A percentile compares a stretch with the other conserved stretches of the same genome.
These are phyloP conservation scores for Paecilomyces sp. DNA, from an alignment of 2,329 filamentous ascomycete species.

Conservation along the genomic window DNA sequence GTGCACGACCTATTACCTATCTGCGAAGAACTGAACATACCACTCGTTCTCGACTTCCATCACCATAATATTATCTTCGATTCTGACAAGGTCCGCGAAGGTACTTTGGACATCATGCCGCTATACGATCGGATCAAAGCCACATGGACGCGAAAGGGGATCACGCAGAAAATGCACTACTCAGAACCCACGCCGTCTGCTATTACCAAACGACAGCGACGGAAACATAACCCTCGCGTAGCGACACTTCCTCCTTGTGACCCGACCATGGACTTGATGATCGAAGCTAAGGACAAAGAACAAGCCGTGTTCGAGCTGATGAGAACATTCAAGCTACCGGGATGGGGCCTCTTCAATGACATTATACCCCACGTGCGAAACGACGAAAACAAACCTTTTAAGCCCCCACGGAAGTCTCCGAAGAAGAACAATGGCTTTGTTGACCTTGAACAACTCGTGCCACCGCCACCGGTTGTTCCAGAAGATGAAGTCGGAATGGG, in stretches of 20 bases:
- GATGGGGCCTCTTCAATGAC: constrained; percentile 67
- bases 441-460: constrained; percentile 37
- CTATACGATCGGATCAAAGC: constrained; percentile 70
- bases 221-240: constrained; percentile 80
- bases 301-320: constrained; percentile 94
- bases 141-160: constrained; percentile 78
- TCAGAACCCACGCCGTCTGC: constrained; percentile 73
- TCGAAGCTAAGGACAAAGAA: constrained; percentile 97
- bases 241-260: constrained; percentile 74
- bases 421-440: constrained; percentile 38
- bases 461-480: constrained; percentile 42
- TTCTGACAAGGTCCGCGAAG: constrained; percentile 63
- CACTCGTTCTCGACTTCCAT: constrained; percentile 85
- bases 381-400: constrained; percentile 63
- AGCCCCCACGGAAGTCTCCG: constrained; percentile 34
- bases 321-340: constrained; percentile 77
- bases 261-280: constrained; percentile 90
- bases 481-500: constrained; percentile 79
- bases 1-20: constrained; percentile 84
- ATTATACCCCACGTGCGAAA: constrained; percentile 68
- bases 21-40: constrained; percentile 91
- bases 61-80: constrained; percentile 95
- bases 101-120: constrained; percentile 70
- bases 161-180: constrained; percentile 96
- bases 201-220: constrained; percentile 66